Conservation (phyloP, 805 yeast genomes). For the Sungouiozyma intestinalis region DNA sequence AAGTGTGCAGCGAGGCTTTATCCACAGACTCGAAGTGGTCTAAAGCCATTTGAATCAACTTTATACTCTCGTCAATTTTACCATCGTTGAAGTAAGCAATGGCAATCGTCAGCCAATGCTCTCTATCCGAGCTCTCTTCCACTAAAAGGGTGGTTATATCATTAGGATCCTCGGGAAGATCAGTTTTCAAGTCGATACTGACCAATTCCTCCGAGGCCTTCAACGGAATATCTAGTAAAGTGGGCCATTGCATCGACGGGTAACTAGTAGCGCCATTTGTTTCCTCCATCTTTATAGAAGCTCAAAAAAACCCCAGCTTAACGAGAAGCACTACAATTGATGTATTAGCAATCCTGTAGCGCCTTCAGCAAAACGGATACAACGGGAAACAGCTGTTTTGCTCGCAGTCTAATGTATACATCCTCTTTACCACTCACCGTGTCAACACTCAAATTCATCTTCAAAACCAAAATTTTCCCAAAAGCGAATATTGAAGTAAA, state of each 20-base stretch:
- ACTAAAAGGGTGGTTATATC: conserved; percentile 71
- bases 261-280: conserved; percentile 7
- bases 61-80: conserved; percentile 49
- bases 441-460: background rate
- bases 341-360: too few species aligned
- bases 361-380: too few species aligned
- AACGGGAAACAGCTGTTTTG: too few species aligned
- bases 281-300: background rate
- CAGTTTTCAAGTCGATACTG: conserved; percentile 67
- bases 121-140: conserved; percentile 64
- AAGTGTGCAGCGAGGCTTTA: conserved; percentile 46
- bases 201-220: conserved; percentile 74
- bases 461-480: background rate
- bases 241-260: conserved; percentile 26
- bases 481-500: too few species aligned
- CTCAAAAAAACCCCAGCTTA: background rate
- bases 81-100: conserved; percentile 63
- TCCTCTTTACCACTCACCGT: background rate
- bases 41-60: conserved; percentile 53
- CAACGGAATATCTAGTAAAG: conserved; percentile 51
- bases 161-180: conserved; percentile 80
- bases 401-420: too few species aligned
- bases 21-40: conserved; percentile 21
- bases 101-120: conserved; percentile 80
- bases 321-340: too few species aligned